These are phyloP conservation scores for Laburnicola sp. DNA, from an alignment of 2,329 filamentous ascomycete species.

Conservation along the genomic window DNA sequence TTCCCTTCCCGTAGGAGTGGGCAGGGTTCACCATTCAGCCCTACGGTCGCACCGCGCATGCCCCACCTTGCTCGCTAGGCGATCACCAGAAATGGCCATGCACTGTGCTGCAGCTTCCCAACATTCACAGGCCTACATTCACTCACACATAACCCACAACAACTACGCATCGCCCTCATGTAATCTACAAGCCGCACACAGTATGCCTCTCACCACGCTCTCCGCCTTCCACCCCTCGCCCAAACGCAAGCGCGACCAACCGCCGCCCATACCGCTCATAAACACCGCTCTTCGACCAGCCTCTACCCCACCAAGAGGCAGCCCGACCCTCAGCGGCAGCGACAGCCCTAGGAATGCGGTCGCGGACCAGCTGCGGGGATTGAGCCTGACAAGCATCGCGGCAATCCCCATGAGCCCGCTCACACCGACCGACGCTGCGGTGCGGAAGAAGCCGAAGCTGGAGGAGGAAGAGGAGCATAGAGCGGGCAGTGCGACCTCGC, in stretches of 20 bases:
- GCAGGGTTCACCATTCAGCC: slow-evolving; percentile 18
- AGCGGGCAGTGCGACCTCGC: slow-evolving; percentile 21
- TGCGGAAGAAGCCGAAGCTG: slow-evolving; percentile 44
- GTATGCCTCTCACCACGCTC: slow-evolving; percentile 42
- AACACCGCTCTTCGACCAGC: slow-evolving; percentile 38
- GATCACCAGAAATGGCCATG: slow-evolving; percentile 14
- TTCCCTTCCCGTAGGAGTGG: background rate
- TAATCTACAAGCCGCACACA: slow-evolving; percentile 26
- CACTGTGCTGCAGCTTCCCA: slow-evolving; percentile 7
- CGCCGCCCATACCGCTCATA: slow-evolving; percentile 33
- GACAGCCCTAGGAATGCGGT: slow-evolving; percentile 43
- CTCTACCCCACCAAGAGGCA: slow-evolving; percentile 28
- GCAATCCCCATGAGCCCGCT: slow-evolving; percentile 41
- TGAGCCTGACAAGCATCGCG: slow-evolving; percentile 31
- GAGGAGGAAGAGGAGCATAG: slow-evolving; percentile 21
- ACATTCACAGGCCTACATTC: slow-evolving; percentile 2
- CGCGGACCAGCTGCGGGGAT: slow-evolving; percentile 41
- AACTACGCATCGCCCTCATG: slow-evolving; percentile 26
- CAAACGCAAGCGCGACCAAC: slow-evolving; percentile 45
- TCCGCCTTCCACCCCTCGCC: slow-evolving; percentile 37
- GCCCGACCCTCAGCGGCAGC: slow-evolving; percentile 26
- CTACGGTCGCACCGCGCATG: slow-evolving; percentile 15
- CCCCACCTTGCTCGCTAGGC: slow-evolving; percentile 26
- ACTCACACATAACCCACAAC: slow-evolving; percentile 1
- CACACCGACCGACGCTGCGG: slow-evolving; percentile 38